Conservation (phyloP, 345 rosid genomes). For the Camelina neglecta region DNA sequence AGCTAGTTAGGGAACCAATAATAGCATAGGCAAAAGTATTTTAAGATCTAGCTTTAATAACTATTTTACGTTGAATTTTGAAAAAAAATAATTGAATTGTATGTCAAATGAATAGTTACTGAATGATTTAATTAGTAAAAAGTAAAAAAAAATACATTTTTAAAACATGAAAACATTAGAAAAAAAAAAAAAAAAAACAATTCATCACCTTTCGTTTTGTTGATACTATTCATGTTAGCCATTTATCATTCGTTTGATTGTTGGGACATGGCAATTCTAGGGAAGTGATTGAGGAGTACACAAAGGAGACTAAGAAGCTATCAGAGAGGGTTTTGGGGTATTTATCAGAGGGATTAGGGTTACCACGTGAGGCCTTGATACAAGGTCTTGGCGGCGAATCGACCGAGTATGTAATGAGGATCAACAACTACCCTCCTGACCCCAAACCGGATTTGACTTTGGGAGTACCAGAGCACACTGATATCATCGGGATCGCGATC, state of each 20-base stretch:
- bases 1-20: background rate
- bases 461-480: slow-evolving; percentile 74
- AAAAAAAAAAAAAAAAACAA: background rate
- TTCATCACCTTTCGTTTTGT: background rate
- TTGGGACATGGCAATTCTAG: slow-evolving; percentile 42
- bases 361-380: slow-evolving; percentile 50
- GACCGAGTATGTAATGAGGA: slow-evolving; percentile 59
- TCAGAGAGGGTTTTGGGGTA: slow-evolving; percentile 53
- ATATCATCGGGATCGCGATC: slow-evolving; percentile 59
- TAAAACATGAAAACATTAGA: background rate
- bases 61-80: background rate
- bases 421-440: slow-evolving; percentile 75
- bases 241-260: background rate
- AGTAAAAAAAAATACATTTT: background rate
- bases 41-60: background rate
- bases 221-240: background rate
- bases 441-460: slow-evolving; percentile 66
- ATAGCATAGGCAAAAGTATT: background rate
- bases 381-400: slow-evolving; percentile 61
- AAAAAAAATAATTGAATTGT: background rate
- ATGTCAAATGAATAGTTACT: too few species aligned
- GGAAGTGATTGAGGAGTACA: slow-evolving; percentile 69
- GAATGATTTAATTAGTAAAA: background rate
- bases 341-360: slow-evolving; percentile 67
- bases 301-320: slow-evolving; percentile 46